Percentiles rank a stretch among this genome's conserved stretches.
Evolutionary conservation across 1,139 yeast genomes (phyloP).

Genomic region (Suhomyces coccinellae): DNA sequence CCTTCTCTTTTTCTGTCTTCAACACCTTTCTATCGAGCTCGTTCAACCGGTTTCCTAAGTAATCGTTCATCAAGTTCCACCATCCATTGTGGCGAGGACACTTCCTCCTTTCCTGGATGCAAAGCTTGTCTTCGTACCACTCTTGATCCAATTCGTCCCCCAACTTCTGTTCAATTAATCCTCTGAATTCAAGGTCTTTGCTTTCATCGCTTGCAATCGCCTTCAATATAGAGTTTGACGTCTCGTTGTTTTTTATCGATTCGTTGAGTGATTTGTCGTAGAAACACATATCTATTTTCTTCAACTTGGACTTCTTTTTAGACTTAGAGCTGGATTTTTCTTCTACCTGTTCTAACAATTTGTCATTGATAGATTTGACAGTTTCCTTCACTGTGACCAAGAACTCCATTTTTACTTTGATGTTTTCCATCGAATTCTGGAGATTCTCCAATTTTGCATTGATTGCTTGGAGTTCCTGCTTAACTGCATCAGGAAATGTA

Average conservation of each 20-base stretch:
- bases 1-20: slow-evolving; percentile 26
- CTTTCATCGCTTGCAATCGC: slow-evolving; percentile 3
- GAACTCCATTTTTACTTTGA: slow-evolving; percentile 21
- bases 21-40: slow-evolving; percentile 26
- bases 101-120: slow-evolving; percentile 63
- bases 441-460: slow-evolving; percentile 26
- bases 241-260: neutral
- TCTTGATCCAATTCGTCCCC: slow-evolving; percentile 21
- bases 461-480: slow-evolving; percentile 20
- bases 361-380: slow-evolving; percentile 41
- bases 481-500: slow-evolving; percentile 33
- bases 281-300: slow-evolving; percentile 35
- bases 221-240: slow-evolving; percentile 3
- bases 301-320: slow-evolving; percentile 23
- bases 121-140: slow-evolving; percentile 33
- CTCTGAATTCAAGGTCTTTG: slow-evolving; percentile 13
- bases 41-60: slow-evolving; percentile 9
- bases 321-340: slow-evolving; percentile 20
- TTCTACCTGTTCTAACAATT: slow-evolving; percentile 15
- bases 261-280: slow-evolving; percentile 24
- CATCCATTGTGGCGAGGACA: slow-evolving; percentile 70
- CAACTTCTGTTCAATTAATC: slow-evolving; percentile 19
- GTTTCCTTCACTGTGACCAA: slow-evolving; percentile 37
- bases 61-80: slow-evolving; percentile 43
- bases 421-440: slow-evolving; percentile 20